Evolutionary conservation across 257 asterid species (phyloP).

Genomic region (Sherardia arvensis): DNA sequence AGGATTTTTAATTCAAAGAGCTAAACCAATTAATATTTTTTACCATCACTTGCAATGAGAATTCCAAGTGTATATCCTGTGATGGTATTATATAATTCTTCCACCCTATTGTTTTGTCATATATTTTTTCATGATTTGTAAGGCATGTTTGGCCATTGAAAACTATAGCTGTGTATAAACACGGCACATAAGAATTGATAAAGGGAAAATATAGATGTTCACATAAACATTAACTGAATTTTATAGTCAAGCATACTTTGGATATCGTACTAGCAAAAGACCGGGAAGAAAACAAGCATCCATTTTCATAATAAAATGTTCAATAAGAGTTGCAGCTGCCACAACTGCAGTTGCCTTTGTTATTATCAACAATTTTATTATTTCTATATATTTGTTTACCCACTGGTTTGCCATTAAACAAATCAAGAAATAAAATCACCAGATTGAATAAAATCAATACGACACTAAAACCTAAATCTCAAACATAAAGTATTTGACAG

Average conservation of each 20-base stretch:
- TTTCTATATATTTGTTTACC: not conserved
- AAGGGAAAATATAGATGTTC: too few relatives aligned
- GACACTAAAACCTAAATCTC: slow-evolving; percentile 5
- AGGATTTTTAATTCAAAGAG: not conserved
- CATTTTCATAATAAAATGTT: not conserved
- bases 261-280: not conserved
- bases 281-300: not conserved
- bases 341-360: not conserved
- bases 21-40: not conserved
- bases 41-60: not conserved
- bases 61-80: not conserved
- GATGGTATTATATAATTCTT: not conserved
- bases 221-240: not conserved
- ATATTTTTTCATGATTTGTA: not conserved
- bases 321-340: not conserved
- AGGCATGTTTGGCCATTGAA: not conserved
- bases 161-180: not conserved
- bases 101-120: not conserved
- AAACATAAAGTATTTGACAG: slow-evolving; percentile 5
- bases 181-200: not conserved
- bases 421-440: not conserved
- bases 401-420: not conserved
- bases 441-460: not conserved
- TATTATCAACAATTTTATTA: not conserved
- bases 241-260: not conserved